These are phyloP conservation scores for Apiotrichum montevideense DNA, from an alignment of 1,284 basidiomycete genomes.

Conservation along the genomic window DNA sequence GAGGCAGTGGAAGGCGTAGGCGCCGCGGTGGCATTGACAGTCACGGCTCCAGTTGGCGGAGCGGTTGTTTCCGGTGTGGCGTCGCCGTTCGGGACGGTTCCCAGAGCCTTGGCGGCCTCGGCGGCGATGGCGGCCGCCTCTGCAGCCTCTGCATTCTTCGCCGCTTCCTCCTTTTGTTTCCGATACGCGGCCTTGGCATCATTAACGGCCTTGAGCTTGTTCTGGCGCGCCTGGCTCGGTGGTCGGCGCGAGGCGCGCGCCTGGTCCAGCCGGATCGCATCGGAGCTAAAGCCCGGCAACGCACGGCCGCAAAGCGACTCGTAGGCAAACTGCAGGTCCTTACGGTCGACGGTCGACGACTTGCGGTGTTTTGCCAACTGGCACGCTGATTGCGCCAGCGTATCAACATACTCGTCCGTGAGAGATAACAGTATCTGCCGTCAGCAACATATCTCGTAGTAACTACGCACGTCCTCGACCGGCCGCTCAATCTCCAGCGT, in stretches of 20 bases:
- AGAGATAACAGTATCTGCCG: constrained; percentile 75
- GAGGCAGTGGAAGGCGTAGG: background rate
- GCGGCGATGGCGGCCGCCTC: constrained; percentile 3
- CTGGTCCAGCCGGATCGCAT: constrained; percentile 66
- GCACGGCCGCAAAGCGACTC: constrained; percentile 66
- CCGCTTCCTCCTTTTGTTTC: constrained; percentile 28
- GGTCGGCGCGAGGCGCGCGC: constrained; percentile 22
- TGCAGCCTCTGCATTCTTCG: constrained; percentile 18
- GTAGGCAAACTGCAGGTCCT: constrained; percentile 91
- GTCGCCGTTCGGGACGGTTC: background rate
- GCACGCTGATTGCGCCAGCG: constrained; percentile 85
- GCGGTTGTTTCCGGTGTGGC: background rate
- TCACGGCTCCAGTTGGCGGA: background rate
- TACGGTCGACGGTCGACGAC: constrained; percentile 81
- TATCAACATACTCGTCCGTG: constrained; percentile 95
- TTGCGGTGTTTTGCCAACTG: constrained; percentile 87
- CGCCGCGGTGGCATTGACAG: constrained; percentile 4
- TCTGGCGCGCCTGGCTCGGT: constrained; percentile 9
- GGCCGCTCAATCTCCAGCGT: constrained; percentile 78
- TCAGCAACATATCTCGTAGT: background rate
- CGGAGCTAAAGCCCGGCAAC: constrained; percentile 83
- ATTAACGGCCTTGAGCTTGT: constrained; percentile 33
- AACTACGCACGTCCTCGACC: constrained; percentile 73
- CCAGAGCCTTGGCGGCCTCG: constrained; percentile 1
- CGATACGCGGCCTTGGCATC: constrained; percentile 34